Base-by-base conservation (phyloP, 1,284 basidiomycete genomes). In the Pyrrhoderma noxium region DNA sequence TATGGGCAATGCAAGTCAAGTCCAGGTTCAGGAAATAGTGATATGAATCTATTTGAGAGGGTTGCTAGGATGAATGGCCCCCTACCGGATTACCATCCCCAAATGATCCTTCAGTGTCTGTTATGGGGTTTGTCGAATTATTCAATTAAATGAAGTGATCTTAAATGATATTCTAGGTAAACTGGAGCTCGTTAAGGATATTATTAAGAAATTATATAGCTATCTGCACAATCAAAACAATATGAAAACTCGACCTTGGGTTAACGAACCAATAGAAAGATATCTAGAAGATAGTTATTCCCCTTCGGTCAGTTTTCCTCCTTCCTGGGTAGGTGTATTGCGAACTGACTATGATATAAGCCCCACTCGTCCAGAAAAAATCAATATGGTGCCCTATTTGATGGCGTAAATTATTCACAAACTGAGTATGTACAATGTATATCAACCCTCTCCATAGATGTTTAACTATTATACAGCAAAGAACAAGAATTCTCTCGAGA, bases 91-190 rank as follows among this genome's bases (percentile, higher is more conserved):
- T 93, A 89, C 64, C 89, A 95, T 66, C 93, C 93, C 2, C 90
- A 93, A 59, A 86, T 94, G 75, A 66, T 96, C 11, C 70, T 91
- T n/a, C 93, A 95, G 61, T 93, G 89, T 61, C 70, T 96, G 39
- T 68, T 94, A 11, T 94, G 93, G 90, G 85, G 92, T 93, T 58
- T 55, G 79, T 57, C 34, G 13, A 50, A 43, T 14, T 25, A 43
- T 54, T 23, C 14, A 22, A n/a, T 5, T 7, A 16, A 40, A 21
- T 50, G 47, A 4, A 44, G n/a, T 34, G 2, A 31, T 18, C 1
- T 22, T 42, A 40, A 11, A 31, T 31, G 11, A 7, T 34, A 47
- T 39, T 50, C 1, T 60, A 92, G 89, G 83, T 48, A 93, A 93
- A 67, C 67, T 89, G 45, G 84, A 86, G 53, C 65, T 93, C 3